Base-by-base conservation (phyloP, 441 rosid species). In the Viola pubescens region DNA sequence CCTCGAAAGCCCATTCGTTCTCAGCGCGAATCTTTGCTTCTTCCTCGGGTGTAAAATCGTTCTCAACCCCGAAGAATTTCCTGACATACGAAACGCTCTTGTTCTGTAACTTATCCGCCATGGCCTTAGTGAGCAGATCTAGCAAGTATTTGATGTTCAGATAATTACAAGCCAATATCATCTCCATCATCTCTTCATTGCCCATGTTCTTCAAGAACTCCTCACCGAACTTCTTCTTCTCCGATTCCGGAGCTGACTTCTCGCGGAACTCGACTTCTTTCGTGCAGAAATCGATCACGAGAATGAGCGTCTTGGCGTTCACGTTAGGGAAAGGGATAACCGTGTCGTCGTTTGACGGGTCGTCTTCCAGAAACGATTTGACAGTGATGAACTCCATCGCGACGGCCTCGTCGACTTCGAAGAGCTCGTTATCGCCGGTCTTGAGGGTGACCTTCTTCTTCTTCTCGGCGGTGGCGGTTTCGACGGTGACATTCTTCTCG, bases 1-100 rank as follows among this genome's bases (percentile, higher is more conserved):
- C 57, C 26, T 64, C 72, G 12, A 55, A 67, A 37, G 68, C 75
- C 66, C 69, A 67, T 3, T 39, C 34, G 51, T 55, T 46, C 52
- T 72, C 72, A 0, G 46, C 26, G 9, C 73, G 62, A 26, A 63
- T 4, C 37, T 9, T 19, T 1, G 56, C 59, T 47, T 64, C 76
- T 44, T 72, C 61, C 11, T 72, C 70, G 0, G 53, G 50, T 6
- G 54, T 41, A 45, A 49, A 67, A 50, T 67, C 69, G 10, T 60
- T 63, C 40, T 37, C 58, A 39, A 67, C 37, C 40, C n/a, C 50
- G 37, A 60, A 59, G 5, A 19, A 2, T 39, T 37, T 14, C 5
- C 68, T 52, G 3, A 46, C 37, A 3, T 58, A 56, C 12, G 58
- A 65, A 0, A 47, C 58, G 37, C 6, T 58, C 65, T 56, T 67